These are phyloP conservation scores for Kokia cookei DNA, from an alignment of 441 rosid genomes.

Conservation along the genomic window DNA sequence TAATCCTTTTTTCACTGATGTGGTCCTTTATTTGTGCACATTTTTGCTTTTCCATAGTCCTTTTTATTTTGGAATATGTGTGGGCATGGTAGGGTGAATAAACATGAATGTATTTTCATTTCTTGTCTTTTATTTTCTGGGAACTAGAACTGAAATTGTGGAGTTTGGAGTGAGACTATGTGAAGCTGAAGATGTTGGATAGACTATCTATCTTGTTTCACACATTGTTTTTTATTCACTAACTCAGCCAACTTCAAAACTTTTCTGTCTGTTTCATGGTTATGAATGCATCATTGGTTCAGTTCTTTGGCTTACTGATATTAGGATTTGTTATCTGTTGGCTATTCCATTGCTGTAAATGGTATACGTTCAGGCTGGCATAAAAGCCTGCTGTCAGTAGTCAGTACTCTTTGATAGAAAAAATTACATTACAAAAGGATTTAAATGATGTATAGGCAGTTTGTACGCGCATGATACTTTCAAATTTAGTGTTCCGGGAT, in stretches of 20 bases:
- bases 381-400: not conserved
- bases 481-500: not conserved
- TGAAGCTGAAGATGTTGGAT: not conserved
- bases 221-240: not conserved
- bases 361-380: not conserved
- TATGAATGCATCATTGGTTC: not conserved
- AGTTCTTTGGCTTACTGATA: not conserved
- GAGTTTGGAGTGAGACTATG: not conserved
- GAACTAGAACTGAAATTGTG: not conserved
- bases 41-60: not conserved
- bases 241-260: not conserved
- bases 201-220: not conserved
- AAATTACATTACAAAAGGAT: not conserved
- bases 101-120: not conserved
- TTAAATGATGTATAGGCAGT: not conserved
- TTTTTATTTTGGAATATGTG: not conserved
- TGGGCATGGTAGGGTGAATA: not conserved
- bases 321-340: not conserved
- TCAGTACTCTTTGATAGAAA: not conserved
- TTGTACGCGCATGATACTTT: not conserved
- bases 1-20: not conserved
- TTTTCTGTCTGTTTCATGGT: conserved; percentile 2
- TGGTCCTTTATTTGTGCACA: not conserved
- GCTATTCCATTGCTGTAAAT: not conserved
- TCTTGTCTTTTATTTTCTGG: not conserved